Evolutionary conservation across 148 eudicot genomes (phyloP), one percentile per base, ranked within the genome.

Genomic region (Chenopodium album): DNA sequence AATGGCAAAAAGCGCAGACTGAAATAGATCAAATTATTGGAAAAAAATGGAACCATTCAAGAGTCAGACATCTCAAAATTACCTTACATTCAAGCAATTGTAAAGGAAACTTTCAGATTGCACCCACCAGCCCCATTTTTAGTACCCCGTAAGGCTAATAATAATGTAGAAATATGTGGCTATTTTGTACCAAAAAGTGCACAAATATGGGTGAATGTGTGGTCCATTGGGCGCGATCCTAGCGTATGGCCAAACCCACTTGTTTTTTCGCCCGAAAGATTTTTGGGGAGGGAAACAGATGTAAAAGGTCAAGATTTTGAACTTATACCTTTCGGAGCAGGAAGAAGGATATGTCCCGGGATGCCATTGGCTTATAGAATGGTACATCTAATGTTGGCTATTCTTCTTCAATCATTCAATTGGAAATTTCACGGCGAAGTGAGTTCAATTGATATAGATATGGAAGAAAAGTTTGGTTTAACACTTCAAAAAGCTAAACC

Each of bases 11-110:
- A 65, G 89, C 85, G 29, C 85, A 73, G 79, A 14, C 46, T 14
- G 88, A 87, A 73, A 66, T 84, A 20, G 63, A 87, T 32, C 22
- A 81, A 75, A 69, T 84, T 23, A 22, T 81, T 75, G 85, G 88
- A 7, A 81, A 76, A 76, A 60, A 75, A 79, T 56, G 26, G 34
- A 6, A 7, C 73, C 47, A 73, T 87, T 4, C 81, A 84, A 78
- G 86, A 87, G 67, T 76, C 85, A 10, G 84, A 87, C 4, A 60
- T 82, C 14, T 2, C 77, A 44, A 34, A 67, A 60, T 50, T 87
- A 70, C 79, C 83, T n/a, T 84, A 84, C 23, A 54, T 84, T 16
- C 88, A 86, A 86, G 85, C 88, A 71, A 63, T 86, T 7, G 71
- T 86, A 3, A 86, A 86, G 46, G 88, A 84, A 70, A 79, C 83